These are phyloP conservation scores for Syncephalis fuscata DNA, from an alignment of 371 early-diverging fungal species.

Conservation along the genomic window DNA sequence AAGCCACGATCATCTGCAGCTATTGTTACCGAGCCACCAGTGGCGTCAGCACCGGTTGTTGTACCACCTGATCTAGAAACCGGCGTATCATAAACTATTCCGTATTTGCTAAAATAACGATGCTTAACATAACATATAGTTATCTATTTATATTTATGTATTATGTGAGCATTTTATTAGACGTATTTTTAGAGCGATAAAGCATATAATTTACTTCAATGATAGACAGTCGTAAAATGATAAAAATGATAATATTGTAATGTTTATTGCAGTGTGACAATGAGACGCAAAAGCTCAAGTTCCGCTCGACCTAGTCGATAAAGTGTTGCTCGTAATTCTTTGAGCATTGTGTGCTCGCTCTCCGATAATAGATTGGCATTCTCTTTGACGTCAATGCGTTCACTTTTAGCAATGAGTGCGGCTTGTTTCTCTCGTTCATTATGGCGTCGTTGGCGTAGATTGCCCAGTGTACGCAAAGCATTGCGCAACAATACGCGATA, in stretches of 20 bases:
- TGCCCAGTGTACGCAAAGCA: constrained; percentile 42
- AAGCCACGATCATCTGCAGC: constrained; percentile 18
- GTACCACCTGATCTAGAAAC: too few relatives aligned
- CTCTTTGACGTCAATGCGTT: constrained; percentile 52
- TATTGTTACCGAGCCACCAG: too few relatives aligned
- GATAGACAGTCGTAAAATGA: too few relatives aligned
- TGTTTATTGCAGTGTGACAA: constrained; percentile 26
- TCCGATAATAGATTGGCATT: constrained; percentile 36
- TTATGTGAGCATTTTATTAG: too few relatives aligned
- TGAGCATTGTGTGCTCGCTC: constrained; percentile 34
- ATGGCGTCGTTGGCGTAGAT: constrained; percentile 45
- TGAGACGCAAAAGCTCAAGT: constrained; percentile 40
- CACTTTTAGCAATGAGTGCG: constrained; percentile 51
- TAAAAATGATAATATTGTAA: too few relatives aligned
- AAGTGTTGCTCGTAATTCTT: constrained; percentile 23
- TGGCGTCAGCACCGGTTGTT: too few relatives aligned
- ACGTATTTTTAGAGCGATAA: too few relatives aligned
- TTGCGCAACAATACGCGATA: constrained; percentile 36
- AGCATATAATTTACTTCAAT: too few relatives aligned
- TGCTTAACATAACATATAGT: too few relatives aligned
- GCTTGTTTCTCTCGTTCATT: constrained; percentile 35
- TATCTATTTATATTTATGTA: too few relatives aligned
- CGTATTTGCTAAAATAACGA: too few relatives aligned
- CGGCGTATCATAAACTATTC: too few relatives aligned
- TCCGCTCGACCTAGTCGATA: constrained; percentile 38